A percentile compares a stretch with the other conserved stretches of the same genome.
Conservation (phyloP, 2,329 filamentous ascomycete species). For the Alternaria brassicae region DNA sequence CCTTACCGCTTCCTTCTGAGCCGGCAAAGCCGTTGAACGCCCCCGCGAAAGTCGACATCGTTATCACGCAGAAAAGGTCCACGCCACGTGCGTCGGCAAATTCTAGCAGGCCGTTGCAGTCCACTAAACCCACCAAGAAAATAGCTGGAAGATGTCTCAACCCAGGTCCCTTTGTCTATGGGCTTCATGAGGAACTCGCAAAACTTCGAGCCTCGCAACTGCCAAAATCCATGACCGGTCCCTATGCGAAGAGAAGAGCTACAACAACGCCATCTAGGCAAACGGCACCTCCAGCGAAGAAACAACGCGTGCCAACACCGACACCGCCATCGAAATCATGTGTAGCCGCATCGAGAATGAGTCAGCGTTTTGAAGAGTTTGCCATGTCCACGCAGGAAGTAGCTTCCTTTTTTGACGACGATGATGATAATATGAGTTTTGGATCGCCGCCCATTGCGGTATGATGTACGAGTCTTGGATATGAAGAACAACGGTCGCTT, state of each 20-base stretch:
- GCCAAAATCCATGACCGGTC: constrained; percentile 2
- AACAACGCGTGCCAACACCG: not conserved
- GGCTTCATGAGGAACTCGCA: constrained; percentile 5
- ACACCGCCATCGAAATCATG: not conserved
- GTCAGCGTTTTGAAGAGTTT: constrained; percentile 23
- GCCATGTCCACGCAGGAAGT: constrained; percentile 38
- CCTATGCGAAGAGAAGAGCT: constrained; percentile 1
- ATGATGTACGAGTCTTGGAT: constrained; percentile 8
- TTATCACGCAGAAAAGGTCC: not conserved
- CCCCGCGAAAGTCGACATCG: not conserved
- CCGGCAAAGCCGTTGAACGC: not conserved
- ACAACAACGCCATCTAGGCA: not conserved
- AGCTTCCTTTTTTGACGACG: constrained; percentile 38
- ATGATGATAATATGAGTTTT: constrained; percentile 28
- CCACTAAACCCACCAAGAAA: constrained; percentile 5
- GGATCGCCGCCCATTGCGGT: constrained; percentile 31
- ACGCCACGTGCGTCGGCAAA: not conserved
- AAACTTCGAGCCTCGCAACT: constrained; percentile 14
- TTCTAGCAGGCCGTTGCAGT: not conserved
- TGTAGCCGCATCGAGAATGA: not conserved
- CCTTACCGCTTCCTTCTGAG: not conserved
- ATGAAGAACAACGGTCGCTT: not conserved
- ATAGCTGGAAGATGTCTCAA: constrained; percentile 11
- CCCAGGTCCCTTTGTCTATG: constrained; percentile 10
- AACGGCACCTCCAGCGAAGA: not conserved